Evolutionary conservation across 2,329 filamentous ascomycete genomes (phyloP).

Genomic region (Neonectria ditissima): DNA sequence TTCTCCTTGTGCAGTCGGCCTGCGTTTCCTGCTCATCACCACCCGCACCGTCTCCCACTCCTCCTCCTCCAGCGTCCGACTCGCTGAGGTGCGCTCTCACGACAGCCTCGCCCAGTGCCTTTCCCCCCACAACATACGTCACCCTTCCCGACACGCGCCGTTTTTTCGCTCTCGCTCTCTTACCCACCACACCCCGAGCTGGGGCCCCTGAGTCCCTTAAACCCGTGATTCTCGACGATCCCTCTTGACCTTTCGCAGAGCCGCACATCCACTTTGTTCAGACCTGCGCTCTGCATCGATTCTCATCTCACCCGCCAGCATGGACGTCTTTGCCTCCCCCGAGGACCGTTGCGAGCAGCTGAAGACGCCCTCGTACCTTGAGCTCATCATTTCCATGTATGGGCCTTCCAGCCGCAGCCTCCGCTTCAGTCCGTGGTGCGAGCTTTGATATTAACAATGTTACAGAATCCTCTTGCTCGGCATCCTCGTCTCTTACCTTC

Average conservation of each 20-base stretch:
- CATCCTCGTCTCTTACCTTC: conserved; percentile 92
- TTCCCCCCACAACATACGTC: conserved; percentile 43
- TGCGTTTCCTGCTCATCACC: background rate
- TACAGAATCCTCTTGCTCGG: conserved; percentile 81
- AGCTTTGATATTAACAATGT: conserved; percentile 19
- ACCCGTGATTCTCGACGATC: conserved; percentile 40
- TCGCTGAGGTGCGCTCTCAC: conserved; percentile 28
- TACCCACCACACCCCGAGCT: conserved; percentile 15
- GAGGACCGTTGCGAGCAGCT: conserved; percentile 61
- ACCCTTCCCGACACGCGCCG: conserved; percentile 37
- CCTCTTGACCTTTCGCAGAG: conserved; percentile 28
- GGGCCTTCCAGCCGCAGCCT: conserved; percentile 29
- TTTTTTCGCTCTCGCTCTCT: conserved; percentile 32
- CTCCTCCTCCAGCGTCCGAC: conserved; percentile 2
- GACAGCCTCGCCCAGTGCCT: conserved; percentile 38
- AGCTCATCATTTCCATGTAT: conserved; percentile 68
- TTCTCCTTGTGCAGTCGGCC: conserved; percentile 1
- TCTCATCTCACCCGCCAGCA: conserved; percentile 25
- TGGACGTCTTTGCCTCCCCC: conserved; percentile 44
- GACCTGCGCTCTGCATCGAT: conserved; percentile 11
- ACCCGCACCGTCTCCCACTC: background rate
- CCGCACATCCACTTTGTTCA: conserved; percentile 18
- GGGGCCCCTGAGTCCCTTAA: conserved; percentile 34
- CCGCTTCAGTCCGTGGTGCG: background rate
- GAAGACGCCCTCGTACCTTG: conserved; percentile 64